These are phyloP conservation scores for Talaromyces atroroseus DNA, from an alignment of 2,329 filamentous ascomycete species.

Conservation along the genomic window DNA sequence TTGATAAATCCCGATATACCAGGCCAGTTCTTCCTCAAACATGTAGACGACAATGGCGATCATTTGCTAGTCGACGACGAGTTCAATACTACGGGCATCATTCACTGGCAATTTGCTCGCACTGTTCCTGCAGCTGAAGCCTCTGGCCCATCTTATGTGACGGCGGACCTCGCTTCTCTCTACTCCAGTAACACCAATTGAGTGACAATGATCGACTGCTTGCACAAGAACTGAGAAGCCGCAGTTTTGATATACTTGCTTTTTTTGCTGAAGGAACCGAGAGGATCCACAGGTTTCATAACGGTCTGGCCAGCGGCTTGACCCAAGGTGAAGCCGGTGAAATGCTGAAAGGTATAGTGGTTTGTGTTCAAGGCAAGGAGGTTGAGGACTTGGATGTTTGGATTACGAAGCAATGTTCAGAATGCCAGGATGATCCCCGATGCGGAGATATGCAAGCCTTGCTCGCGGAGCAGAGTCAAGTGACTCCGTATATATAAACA, in stretches of 20 bases:
- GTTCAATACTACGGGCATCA: constrained; percentile 42
- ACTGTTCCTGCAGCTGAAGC: constrained; percentile 26
- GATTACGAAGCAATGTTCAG: background rate
- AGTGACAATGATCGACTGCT: background rate
- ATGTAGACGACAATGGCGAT: constrained; percentile 43
- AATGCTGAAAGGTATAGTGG: constrained; percentile 5
- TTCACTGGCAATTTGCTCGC: constrained; percentile 40
- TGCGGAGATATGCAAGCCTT: background rate
- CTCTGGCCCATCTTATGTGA: constrained; percentile 36
- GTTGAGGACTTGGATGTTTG: background rate
- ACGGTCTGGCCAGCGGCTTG: constrained; percentile 11
- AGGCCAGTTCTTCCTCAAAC: constrained; percentile 39
- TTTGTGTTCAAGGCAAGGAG: constrained; percentile 1
- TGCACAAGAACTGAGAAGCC: background rate
- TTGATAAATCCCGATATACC: background rate
- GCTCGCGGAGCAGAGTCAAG: background rate
- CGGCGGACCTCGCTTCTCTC: constrained; percentile 26
- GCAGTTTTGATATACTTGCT: background rate
- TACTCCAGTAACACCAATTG: constrained; percentile 6
- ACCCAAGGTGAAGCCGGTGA: constrained; percentile 8
- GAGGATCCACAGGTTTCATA: constrained; percentile 11
- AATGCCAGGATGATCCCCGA: background rate
- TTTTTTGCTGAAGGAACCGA: constrained; percentile 5
- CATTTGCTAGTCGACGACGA: constrained; percentile 42
- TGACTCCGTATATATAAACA: no score